Evolutionary conservation across 768 basidiomycete species (phyloP).

Genomic region (Auricularia heimuer): DNA sequence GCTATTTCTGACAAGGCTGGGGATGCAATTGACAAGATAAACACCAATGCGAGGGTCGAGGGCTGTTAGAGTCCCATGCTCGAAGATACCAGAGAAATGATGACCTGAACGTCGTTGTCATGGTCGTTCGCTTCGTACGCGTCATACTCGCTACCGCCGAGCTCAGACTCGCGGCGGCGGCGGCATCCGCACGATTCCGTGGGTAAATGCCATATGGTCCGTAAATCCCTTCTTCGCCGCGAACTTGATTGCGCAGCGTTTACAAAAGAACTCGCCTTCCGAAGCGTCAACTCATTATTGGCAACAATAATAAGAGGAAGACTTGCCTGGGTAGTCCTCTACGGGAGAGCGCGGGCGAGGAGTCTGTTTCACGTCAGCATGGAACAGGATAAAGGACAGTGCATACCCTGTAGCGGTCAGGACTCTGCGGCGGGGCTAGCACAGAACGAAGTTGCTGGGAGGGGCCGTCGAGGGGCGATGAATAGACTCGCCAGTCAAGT

Average conservation of each 20-base stretch:
- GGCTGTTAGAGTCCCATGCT: not conserved
- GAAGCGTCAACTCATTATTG: not conserved
- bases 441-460: not conserved
- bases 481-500: not conserved
- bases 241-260: not conserved
- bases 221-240: not conserved
- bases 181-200: not conserved
- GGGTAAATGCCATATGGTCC: not conserved
- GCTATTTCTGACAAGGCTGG: not conserved
- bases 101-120: not conserved
- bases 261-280: not conserved
- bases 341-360: not conserved
- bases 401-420: not conserved
- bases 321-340: not conserved
- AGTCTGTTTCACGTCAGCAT: not conserved
- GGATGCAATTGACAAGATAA: not conserved
- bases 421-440: not conserved
- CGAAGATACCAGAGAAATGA: not conserved
- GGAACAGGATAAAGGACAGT: not conserved
- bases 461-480: not conserved
- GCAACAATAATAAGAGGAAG: not conserved
- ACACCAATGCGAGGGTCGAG: not conserved
- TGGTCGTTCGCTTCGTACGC: not conserved
- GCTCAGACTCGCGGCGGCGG: not conserved
- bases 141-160: not conserved